Percentiles rank a stretch among this genome's conserved stretches.
Evolutionary conservation across 257 asterid genomes (phyloP).

Genomic region (Ajuga chamaepitys): DNA sequence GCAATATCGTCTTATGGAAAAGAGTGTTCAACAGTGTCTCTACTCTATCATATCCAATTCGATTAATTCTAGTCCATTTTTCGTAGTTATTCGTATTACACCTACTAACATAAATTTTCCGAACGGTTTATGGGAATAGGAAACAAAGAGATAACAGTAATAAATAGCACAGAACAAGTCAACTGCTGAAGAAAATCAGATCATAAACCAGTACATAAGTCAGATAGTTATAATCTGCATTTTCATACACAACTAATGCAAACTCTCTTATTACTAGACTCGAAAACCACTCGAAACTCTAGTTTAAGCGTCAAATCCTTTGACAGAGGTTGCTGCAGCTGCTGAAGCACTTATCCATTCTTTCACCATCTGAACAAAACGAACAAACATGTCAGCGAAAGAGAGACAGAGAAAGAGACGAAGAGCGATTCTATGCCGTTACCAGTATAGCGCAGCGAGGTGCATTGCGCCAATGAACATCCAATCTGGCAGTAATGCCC

Average conservation of each 20-base stretch:
- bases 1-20: no score
- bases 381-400: not conserved
- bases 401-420: not conserved
- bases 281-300: no score
- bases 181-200: not conserved
- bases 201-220: not conserved
- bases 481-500: slow-evolving; percentile 45
- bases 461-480: slow-evolving; percentile 30
- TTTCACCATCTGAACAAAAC: slow-evolving; percentile 30
- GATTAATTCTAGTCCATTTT: no score
- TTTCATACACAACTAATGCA: not conserved
- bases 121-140: no score
- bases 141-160: no score
- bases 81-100: no score
- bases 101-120: no score
- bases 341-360: slow-evolving; percentile 29
- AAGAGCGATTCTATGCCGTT: not conserved
- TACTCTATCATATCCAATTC: no score
- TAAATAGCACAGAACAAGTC: not conserved
- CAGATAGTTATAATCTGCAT: no score
- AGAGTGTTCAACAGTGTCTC: no score
- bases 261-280: not conserved
- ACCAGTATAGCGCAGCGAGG: slow-evolving; percentile 32
- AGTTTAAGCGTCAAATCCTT: not conserved
- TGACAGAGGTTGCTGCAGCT: slow-evolving; percentile 26